phyloP scores from a whole-genome alignment of 129 eudicot genomes.

The Centrapalus pauciflorus region DNA sequence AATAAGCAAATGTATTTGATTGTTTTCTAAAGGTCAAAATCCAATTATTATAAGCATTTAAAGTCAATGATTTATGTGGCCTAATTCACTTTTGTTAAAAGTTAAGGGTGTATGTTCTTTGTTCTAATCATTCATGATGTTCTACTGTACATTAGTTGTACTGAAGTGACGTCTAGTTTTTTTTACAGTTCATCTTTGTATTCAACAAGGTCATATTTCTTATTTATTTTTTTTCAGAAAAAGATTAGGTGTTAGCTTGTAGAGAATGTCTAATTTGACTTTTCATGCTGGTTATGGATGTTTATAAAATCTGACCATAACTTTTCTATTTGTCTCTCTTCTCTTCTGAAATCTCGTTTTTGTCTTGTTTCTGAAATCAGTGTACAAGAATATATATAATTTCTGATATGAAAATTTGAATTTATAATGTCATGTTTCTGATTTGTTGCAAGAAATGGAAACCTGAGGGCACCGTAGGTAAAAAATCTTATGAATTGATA shows the following conservation, averaged over 20 bases:
- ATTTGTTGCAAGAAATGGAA: no score
- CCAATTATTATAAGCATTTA: neutral
- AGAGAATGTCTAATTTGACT: constrained; percentile 50
- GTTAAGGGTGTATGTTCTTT: constrained; percentile 20
- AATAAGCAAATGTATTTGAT: neutral
- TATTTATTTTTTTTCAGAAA: neutral
- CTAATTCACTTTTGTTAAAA: constrained; percentile 17
- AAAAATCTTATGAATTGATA: no score
- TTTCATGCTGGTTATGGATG: constrained; percentile 43
- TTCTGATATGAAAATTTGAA: no score
- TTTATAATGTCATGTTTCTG: no score
- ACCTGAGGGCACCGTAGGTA: no score
- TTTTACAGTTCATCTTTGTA: constrained; percentile 18
- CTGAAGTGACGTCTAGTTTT: constrained; percentile 29
- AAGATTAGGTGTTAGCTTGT: constrained; percentile 19
- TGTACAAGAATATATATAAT: no score
- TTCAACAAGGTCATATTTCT: constrained; percentile 17
- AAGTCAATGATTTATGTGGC: constrained; percentile 22
- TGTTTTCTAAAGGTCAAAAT: constrained; percentile 7
- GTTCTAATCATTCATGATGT: constrained; percentile 6
- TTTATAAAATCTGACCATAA: constrained; percentile 41
- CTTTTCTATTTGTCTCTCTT: constrained; percentile 14
- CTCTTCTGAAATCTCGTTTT: no score
- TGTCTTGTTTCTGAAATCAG: no score
- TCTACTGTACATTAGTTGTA: constrained; percentile 27